A percentile compares a stretch with the other conserved stretches of the same genome.
Evolutionary conservation across 768 basidiomycete genomes (phyloP).

Genomic region (Termitomyces sp.): DNA sequence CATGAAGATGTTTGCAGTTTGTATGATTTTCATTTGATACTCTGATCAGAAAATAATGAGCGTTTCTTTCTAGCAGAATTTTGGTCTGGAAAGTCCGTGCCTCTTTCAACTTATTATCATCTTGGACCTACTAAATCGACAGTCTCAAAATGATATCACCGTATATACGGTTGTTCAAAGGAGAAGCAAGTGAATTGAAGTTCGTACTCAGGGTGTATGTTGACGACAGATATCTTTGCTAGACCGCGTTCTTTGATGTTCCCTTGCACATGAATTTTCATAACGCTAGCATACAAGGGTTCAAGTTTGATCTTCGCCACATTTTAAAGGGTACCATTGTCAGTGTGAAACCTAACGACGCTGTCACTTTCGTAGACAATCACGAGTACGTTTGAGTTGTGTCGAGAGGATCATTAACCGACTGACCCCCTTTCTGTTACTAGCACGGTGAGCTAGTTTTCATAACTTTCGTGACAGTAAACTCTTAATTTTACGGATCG

Average conservation of each 20-base stretch:
- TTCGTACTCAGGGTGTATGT: background rate
- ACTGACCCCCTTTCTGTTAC: background rate
- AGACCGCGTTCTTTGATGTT: slow-evolving; percentile 91
- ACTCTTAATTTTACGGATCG: background rate
- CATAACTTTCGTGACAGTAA: background rate
- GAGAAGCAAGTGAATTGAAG: slow-evolving; percentile 47
- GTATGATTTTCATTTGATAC: slow-evolving; percentile 27
- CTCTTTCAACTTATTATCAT: background rate
- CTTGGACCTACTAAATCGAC: background rate
- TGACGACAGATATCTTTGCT: slow-evolving; percentile 3
- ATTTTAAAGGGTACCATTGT: slow-evolving; percentile 74
- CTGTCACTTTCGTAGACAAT: slow-evolving; percentile 90
- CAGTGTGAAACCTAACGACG: slow-evolving; percentile 67
- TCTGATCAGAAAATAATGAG: background rate
- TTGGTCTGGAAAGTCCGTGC: slow-evolving; percentile 70
- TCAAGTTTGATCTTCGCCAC: slow-evolving; percentile 70
- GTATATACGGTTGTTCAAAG: slow-evolving; percentile 61
- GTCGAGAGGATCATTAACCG: too few species aligned
- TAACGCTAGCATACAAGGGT: slow-evolving; percentile 66
- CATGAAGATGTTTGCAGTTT: slow-evolving; percentile 56
- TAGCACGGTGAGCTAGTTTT: slow-evolving; percentile 61
- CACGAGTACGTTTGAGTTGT: slow-evolving; percentile 63
- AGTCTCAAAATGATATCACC: slow-evolving; percentile 53
- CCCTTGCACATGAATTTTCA: slow-evolving; percentile 85
- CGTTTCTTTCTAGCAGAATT: slow-evolving; percentile 61